Percentiles rank a stretch among this genome's conserved stretches.
phyloP scores from a whole-genome alignment of 2,329 filamentous ascomycete genomes.

The Stagonosporopsis cucurbitacearum region DNA sequence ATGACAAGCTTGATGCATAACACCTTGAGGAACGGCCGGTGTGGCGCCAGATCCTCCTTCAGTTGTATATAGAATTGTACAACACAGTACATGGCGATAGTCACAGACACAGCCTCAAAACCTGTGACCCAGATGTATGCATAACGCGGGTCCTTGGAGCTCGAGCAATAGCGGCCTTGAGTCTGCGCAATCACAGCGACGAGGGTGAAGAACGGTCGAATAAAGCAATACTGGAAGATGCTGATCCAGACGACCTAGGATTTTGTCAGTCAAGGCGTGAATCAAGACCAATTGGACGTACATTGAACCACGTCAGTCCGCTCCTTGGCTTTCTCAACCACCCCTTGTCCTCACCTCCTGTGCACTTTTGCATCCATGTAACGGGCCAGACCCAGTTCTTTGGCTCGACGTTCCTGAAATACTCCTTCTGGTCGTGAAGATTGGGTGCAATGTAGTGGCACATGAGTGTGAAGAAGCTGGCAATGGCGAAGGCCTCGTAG shows the following conservation, averaged over 20 bases:
- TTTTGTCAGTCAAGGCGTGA: slow-evolving; percentile 26
- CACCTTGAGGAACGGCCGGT: slow-evolving; percentile 80
- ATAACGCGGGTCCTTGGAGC: slow-evolving; percentile 77
- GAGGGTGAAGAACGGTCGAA: slow-evolving; percentile 79
- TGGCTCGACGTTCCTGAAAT: slow-evolving; percentile 72
- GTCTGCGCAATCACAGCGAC: slow-evolving; percentile 76
- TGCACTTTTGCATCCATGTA: slow-evolving; percentile 72
- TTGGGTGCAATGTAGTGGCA: slow-evolving; percentile 81
- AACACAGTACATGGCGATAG: slow-evolving; percentile 86
- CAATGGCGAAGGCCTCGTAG: slow-evolving; percentile 88
- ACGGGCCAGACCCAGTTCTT: slow-evolving; percentile 79
- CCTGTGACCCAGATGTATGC: slow-evolving; percentile 82
- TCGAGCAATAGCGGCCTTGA: slow-evolving; percentile 75
- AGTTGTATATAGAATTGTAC: slow-evolving; percentile 87
- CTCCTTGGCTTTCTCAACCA: slow-evolving; percentile 76
- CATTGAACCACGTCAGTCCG: slow-evolving; percentile 89
- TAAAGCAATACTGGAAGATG: slow-evolving; percentile 85
- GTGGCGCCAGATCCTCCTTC: slow-evolving; percentile 68
- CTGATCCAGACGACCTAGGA: slow-evolving; percentile 74
- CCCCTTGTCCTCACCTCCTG: slow-evolving; percentile 69
- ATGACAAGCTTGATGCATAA: slow-evolving; percentile 89
- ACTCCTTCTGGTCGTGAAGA: slow-evolving; percentile 80
- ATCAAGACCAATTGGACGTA: slow-evolving; percentile 36
- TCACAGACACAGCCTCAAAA: slow-evolving; percentile 74
- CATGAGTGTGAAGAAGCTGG: slow-evolving; percentile 82